Evolutionary conservation across 768 basidiomycete genomes (phyloP).

Genomic region (Amanita fuliginea): DNA sequence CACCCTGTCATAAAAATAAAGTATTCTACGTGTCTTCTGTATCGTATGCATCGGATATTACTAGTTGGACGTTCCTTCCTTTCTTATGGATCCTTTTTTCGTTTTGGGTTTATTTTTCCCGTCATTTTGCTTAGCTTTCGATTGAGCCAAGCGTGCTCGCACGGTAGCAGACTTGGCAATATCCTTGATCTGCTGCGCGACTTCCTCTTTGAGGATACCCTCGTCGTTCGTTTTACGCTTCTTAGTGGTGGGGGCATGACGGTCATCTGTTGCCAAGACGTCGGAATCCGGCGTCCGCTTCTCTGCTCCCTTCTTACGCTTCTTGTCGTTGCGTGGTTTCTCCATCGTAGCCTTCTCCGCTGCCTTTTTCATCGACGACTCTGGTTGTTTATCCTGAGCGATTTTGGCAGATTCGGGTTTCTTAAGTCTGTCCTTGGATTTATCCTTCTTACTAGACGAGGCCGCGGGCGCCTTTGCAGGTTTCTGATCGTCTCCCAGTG

Average conservation of each 20-base stretch:
- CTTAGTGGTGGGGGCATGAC: background rate
- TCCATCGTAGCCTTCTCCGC: background rate
- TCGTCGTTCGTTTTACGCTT: background rate
- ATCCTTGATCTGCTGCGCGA: constrained; percentile 13
- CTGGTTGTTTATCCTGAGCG: constrained; percentile 11
- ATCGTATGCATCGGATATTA: background rate
- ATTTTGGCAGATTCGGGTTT: constrained; percentile 2
- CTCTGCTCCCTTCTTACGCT: too few species aligned
- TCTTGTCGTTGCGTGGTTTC: background rate
- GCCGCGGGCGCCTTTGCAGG: constrained; percentile 6
- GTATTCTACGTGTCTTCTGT: background rate
- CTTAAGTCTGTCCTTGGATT: constrained; percentile 1
- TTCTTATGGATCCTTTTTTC: constrained; percentile 1
- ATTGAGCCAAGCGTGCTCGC: constrained; percentile 25
- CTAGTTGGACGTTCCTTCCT: background rate
- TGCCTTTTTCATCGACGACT: constrained; percentile 12
- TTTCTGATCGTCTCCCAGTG: background rate
- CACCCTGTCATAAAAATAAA: constrained; percentile 33
- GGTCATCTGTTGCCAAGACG: too few species aligned
- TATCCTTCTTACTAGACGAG: background rate
- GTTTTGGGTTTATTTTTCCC: background rate
- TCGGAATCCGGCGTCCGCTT: too few species aligned
- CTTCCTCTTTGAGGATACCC: background rate
- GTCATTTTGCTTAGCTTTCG: constrained; percentile 12
- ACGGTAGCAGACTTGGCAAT: constrained; percentile 27